These are phyloP conservation scores for Takakia lepidozioides DNA, from an alignment of 225 moss, liverwort and hornwort species.

Conservation along the genomic window DNA sequence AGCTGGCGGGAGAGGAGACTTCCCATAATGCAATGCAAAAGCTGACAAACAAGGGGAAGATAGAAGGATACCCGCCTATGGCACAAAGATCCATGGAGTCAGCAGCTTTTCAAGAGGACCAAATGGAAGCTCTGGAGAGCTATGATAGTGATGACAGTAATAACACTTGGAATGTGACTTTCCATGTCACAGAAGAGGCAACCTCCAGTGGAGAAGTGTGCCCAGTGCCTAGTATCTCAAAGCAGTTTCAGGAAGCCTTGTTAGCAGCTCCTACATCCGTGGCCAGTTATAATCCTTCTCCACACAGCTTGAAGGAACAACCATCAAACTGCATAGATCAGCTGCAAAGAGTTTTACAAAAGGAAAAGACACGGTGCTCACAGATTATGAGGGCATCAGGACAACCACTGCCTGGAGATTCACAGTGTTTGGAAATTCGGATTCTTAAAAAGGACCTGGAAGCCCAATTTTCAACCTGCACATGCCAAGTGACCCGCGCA, in stretches of 20 bases:
- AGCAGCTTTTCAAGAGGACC: conserved; percentile 10
- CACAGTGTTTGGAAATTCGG: conserved; percentile 26
- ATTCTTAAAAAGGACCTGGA: conserved; percentile 41
- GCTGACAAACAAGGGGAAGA: conserved; percentile 10
- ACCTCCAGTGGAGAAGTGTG: conserved; percentile 8
- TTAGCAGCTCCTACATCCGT: conserved; percentile 38
- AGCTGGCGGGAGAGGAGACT: conserved; percentile 27
- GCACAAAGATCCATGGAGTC: conserved; percentile 4
- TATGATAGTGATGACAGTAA: conserved; percentile 40
- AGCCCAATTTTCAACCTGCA: conserved; percentile 45
- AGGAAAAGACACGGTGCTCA: conserved; percentile 31
- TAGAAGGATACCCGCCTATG: conserved; percentile 14
- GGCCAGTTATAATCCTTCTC: conserved; percentile 17
- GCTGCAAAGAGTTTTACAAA: conserved; percentile 36
- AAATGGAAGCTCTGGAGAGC: conserved; percentile 11
- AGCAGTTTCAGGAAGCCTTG: conserved; percentile 57
- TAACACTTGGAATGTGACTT: conserved; percentile 16
- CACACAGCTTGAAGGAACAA: conserved; percentile 21
- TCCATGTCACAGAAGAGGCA: conserved; percentile 5
- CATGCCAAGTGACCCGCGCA: conserved; percentile 34
- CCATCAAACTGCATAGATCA: conserved; percentile 20
- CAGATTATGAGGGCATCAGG: conserved; percentile 29
- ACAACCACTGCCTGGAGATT: conserved; percentile 2
- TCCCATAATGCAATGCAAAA: conserved; percentile 15
- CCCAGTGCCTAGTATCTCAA: conserved; percentile 30